Evolutionary conservation across 257 asterid genomes (phyloP).

Genomic region (Solanum etuberosum): DNA sequence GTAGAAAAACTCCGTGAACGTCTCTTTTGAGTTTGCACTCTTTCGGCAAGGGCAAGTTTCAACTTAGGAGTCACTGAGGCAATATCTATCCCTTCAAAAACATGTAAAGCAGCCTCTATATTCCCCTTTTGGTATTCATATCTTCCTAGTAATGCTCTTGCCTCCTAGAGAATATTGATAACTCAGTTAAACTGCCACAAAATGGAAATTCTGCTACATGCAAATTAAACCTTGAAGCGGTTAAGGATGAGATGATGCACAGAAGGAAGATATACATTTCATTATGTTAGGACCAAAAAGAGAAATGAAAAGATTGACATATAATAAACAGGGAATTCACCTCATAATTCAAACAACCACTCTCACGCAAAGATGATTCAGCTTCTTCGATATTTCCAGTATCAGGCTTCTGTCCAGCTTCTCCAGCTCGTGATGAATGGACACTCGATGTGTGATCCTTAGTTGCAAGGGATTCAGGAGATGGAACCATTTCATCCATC

Average conservation of each 20-base stretch:
- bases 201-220: not conserved
- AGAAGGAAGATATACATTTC: not conserved
- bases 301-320: not conserved
- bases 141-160: slow-evolving; percentile 89
- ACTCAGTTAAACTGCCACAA: not conserved
- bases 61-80: slow-evolving; percentile 61
- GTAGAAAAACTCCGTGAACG: slow-evolving; percentile 36
- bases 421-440: slow-evolving; percentile 44
- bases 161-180: slow-evolving; percentile 51
- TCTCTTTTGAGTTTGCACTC: slow-evolving; percentile 43
- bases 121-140: slow-evolving; percentile 88
- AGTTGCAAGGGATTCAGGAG: slow-evolving; percentile 46
- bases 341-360: slow-evolving; percentile 71
- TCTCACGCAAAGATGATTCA: slow-evolving; percentile 76
- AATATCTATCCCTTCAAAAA: slow-evolving; percentile 87
- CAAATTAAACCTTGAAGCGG: not conserved
- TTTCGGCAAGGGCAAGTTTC: slow-evolving; percentile 49
- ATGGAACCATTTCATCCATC: slow-evolving; percentile 38
- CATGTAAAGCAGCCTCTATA: slow-evolving; percentile 79
- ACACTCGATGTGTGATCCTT: slow-evolving; percentile 42
- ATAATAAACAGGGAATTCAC: slow-evolving; percentile 10
- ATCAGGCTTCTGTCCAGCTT: slow-evolving; percentile 46
- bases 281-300: not conserved
- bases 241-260: not conserved
- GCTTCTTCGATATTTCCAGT: slow-evolving; percentile 85